Percentiles rank a stretch among this genome's conserved stretches.
Evolutionary conservation across 176 grass and related monocot species (phyloP).

Genomic region (Musa troglodytarum): DNA sequence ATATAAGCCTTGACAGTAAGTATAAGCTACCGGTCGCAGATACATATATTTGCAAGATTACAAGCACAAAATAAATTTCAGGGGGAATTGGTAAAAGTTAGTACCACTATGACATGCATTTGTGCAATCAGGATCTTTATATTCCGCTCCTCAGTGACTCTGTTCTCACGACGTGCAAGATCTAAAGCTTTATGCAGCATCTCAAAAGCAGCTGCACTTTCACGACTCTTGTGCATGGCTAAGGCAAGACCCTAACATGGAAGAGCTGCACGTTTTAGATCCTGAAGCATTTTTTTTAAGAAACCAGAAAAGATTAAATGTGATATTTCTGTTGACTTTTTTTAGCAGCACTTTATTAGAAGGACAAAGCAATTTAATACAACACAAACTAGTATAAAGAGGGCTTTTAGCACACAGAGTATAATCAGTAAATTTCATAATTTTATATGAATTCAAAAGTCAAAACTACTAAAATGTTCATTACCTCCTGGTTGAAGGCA

Average conservation of each 20-base stretch:
- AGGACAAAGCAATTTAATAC: not conserved
- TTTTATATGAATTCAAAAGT: too few relatives aligned
- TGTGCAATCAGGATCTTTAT: conserved; percentile 88
- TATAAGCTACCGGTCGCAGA: not conserved
- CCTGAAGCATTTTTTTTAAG: not conserved
- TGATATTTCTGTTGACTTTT: not conserved
- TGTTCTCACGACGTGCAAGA: conserved; percentile 49
- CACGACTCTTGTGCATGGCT: conserved; percentile 59
- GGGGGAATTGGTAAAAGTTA: not conserved
- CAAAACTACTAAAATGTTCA: too few relatives aligned
- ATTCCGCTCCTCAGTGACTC: conserved; percentile 61
- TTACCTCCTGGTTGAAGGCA: not conserved
- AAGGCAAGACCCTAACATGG: conserved; percentile 60
- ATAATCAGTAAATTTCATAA: not conserved
- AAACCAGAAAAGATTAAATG: not conserved
- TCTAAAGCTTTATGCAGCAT: conserved; percentile 85
- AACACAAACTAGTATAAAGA: not conserved
- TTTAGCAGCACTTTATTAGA: not conserved
- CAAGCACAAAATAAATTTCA: not conserved
- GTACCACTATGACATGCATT: conserved; percentile 76
- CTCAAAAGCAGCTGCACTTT: conserved; percentile 47
- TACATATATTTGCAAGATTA: not conserved
- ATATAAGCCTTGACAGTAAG: not conserved
- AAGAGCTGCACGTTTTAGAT: not conserved
- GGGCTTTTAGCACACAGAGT: not conserved